phyloP scores from a whole-genome alignment of 495 filamentous ascomycete species.

The Tirmania nivea region DNA sequence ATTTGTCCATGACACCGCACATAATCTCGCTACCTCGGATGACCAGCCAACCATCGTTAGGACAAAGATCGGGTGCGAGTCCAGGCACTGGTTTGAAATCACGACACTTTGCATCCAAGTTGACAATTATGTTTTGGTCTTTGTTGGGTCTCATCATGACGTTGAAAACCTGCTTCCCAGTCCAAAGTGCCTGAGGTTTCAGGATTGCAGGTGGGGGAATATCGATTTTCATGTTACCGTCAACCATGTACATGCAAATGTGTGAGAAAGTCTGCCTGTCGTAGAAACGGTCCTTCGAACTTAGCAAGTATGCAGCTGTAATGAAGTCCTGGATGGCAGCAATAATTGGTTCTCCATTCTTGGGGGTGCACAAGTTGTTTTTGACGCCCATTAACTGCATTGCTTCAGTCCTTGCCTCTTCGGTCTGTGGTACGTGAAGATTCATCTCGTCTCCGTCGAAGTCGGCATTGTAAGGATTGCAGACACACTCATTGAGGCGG shows the following conservation, averaged over 20 bases:
- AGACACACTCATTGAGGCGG: conserved; percentile 92
- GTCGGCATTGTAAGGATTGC: conserved; percentile 96
- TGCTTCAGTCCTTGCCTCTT: conserved; percentile 86
- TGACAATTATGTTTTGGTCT: conserved; percentile 56
- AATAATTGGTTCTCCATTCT: conserved; percentile 96
- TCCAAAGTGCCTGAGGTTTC: conserved; percentile 80
- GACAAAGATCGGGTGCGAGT: conserved; percentile 49
- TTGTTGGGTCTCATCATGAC: conserved; percentile 84
- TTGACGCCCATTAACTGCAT: conserved; percentile 97
- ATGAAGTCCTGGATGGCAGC: conserved; percentile 98
- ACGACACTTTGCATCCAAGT: conserved; percentile 80
- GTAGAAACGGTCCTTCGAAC: conserved; percentile 82
- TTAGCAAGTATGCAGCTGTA: conserved; percentile 75
- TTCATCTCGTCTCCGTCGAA: conserved; percentile 99
- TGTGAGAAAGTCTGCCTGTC: conserved; percentile 68
- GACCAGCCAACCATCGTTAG: conserved; percentile 70
- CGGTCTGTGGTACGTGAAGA: conserved; percentile 89
- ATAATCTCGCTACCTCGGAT: conserved; percentile 94
- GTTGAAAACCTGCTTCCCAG: conserved; percentile 92
- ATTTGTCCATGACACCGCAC: conserved; percentile 96
- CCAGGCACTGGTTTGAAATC: conserved; percentile 39
- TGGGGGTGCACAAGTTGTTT: conserved; percentile 82
- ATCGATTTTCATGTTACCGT: conserved; percentile 57
- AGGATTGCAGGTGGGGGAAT: conserved; percentile 67
- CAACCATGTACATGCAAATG: conserved; percentile 84